Evolutionary conservation across 306 rosid species (phyloP), one percentile per base, ranked within the genome.

Genomic region (Hippophae gyantsensis): DNA sequence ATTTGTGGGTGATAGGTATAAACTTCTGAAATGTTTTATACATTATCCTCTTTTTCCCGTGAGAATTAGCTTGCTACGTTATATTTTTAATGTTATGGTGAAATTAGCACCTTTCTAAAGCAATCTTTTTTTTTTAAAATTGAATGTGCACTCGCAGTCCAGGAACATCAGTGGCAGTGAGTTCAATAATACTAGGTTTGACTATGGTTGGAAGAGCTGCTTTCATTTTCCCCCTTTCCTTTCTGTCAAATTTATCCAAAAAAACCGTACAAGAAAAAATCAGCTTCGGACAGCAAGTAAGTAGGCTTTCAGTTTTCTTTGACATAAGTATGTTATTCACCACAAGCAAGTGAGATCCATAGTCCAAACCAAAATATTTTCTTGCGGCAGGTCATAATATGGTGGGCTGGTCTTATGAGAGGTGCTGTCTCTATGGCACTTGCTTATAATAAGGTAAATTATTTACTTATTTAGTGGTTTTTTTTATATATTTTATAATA

Each of bases 371-470:
- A 66, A 60, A 70, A 54, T 23, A 41, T 48, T 53, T 57, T 63
- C 58, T 46, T 62, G 26, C 10, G 44, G 56, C 67, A 93, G 99
- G 80, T 93, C 62, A 71, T 84, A 59, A 80, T 88, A 63, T 93
- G 99, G 99, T 88, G 97, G 99, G 99, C 99, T 79, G 99, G 99
- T 69, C 99, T 93, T 65, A 93, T 93, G 97, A 86, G 99, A 80
- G 99, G 99, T 59, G 95, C 99, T 54, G 99, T 93, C 62, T 93
- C 99, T 46, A 84, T 93, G 66, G 99, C 99, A 40, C 94, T 93
- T 5, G 97, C 99, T 55, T 93, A 93, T 71, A 86, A 93, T 86
- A 88, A 93, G 97, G 99, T 85, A 66, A 46, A 72, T 64, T 57
- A 62, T 18, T 10, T 58, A 61, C 56, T 32, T 32, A 55, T 5